phyloP scores from a whole-genome alignment of 148 eudicot genomes.

The Rhododendron griersonianum region DNA sequence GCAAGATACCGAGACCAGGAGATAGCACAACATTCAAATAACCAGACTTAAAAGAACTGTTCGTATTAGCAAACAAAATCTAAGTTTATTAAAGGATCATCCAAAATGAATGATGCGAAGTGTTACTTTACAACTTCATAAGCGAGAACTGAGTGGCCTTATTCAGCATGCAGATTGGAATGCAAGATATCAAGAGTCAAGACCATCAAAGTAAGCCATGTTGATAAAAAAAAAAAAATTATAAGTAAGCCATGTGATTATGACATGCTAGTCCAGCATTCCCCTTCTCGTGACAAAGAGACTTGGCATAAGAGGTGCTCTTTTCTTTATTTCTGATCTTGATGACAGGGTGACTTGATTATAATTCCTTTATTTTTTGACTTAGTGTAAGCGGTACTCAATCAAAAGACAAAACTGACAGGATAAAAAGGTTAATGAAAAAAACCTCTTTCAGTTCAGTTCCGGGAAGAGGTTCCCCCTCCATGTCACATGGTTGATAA shows the following conservation, averaged over 20 bases:
- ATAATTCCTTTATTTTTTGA: neutral
- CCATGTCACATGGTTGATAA: constrained; percentile 88
- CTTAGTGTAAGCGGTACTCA: neutral
- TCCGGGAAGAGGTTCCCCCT: constrained; percentile 84
- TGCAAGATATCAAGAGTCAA: neutral
- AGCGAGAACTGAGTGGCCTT: neutral
- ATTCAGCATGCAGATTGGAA: neutral
- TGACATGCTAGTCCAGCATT: neutral
- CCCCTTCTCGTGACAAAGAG: neutral
- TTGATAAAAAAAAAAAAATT: neutral
- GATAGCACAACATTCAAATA: neutral
- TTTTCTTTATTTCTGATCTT: neutral
- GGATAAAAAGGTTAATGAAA: constrained; percentile 9
- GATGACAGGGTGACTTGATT: neutral
- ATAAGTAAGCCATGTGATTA: neutral
- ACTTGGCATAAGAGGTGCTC: neutral
- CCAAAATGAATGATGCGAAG: neutral
- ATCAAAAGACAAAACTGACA: neutral
- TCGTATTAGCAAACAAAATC: neutral
- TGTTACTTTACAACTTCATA: neutral
- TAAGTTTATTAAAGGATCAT: neutral
- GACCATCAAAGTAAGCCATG: neutral
- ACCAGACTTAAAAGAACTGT: neutral
- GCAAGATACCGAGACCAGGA: neutral
- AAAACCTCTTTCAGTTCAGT: constrained; percentile 81